Evolutionary conservation across 2,329 filamentous ascomycete species (phyloP).

Genomic region (Laburnicola sp.): DNA sequence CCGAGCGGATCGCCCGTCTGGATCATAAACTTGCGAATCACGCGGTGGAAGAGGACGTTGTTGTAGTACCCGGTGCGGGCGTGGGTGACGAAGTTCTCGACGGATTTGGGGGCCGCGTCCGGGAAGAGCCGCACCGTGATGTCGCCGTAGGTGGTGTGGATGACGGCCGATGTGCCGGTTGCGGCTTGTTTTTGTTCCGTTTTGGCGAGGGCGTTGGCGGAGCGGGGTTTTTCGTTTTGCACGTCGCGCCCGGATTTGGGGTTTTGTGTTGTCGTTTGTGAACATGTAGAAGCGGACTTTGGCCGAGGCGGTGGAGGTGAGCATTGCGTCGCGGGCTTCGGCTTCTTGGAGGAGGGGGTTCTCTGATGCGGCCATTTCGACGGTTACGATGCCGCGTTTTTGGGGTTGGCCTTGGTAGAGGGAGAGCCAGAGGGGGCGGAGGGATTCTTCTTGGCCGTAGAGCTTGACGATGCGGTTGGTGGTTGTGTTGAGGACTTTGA

Average conservation of each 20-base stretch:
- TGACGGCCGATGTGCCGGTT: conserved; percentile 75
- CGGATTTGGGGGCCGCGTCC: conserved; percentile 86
- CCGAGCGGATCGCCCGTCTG: conserved; percentile 83
- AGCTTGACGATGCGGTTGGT: conserved; percentile 91
- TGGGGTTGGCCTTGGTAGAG: conserved; percentile 95
- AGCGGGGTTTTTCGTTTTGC: conserved; percentile 88
- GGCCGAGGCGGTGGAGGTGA: conserved; percentile 79
- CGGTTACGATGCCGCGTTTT: conserved; percentile 88
- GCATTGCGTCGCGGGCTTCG: conserved; percentile 85
- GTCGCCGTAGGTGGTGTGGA: conserved; percentile 93
- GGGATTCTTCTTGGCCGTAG: conserved; percentile 86
- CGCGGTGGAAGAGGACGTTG: conserved; percentile 93
- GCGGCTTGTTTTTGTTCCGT: conserved; percentile 64
- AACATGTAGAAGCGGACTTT: conserved; percentile 98
- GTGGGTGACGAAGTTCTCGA: conserved; percentile 97
- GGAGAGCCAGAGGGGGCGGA: conserved; percentile 79
- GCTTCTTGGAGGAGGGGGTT: conserved; percentile 94
- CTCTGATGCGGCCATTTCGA: conserved; percentile 93
- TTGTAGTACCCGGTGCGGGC: conserved; percentile 93
- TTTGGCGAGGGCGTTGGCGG: conserved; percentile 56
- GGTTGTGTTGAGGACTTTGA: conserved; percentile 94
- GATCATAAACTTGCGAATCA: conserved; percentile 99
- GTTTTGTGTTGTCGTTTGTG: conserved; percentile 77
- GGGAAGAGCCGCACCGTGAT: conserved; percentile 93
- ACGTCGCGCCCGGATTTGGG: conserved; percentile 69